phyloP scores from a whole-genome alignment of 225 moss, liverwort and hornwort species.

The Antitrichia curtipendula region DNA sequence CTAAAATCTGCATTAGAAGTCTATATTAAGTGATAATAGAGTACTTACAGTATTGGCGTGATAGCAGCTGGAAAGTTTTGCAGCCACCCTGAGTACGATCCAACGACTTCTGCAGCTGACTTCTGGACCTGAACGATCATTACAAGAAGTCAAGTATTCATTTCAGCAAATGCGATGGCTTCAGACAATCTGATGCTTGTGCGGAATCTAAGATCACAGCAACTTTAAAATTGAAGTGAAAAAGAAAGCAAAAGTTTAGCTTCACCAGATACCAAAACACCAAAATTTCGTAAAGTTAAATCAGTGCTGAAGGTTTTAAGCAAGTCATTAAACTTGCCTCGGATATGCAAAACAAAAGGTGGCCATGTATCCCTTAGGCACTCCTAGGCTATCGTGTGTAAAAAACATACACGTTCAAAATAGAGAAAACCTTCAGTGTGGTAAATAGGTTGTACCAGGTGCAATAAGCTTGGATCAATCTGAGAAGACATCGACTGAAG shows the following conservation, averaged over 20 bases:
- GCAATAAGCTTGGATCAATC: conserved; percentile 63
- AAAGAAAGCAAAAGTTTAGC: neutral
- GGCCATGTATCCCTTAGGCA: neutral
- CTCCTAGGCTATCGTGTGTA: neutral
- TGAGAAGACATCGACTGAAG: conserved; percentile 59
- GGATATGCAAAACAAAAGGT: neutral
- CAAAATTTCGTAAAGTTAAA: neutral
- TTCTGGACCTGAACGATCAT: conserved; percentile 57
- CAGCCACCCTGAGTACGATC: conserved; percentile 82
- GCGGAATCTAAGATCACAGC: neutral
- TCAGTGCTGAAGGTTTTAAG: neutral
- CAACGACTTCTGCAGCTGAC: conserved; percentile 86
- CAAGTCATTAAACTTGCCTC: neutral
- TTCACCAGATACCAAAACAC: neutral
- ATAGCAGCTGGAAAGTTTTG: conserved; percentile 61
- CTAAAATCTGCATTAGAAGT: neutral
- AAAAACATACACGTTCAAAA: neutral
- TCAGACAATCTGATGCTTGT: neutral
- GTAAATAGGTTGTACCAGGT: conserved; percentile 42
- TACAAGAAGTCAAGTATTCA: neutral
- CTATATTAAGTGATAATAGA: neutral
- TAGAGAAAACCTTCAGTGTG: neutral
- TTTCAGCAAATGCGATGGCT: neutral
- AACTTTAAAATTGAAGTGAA: neutral
- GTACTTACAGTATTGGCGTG: conserved; percentile 64